Evolutionary conservation across 352 stramenopile genomes (phyloP).

Genomic region (Phytopythium chamaehyphon): DNA sequence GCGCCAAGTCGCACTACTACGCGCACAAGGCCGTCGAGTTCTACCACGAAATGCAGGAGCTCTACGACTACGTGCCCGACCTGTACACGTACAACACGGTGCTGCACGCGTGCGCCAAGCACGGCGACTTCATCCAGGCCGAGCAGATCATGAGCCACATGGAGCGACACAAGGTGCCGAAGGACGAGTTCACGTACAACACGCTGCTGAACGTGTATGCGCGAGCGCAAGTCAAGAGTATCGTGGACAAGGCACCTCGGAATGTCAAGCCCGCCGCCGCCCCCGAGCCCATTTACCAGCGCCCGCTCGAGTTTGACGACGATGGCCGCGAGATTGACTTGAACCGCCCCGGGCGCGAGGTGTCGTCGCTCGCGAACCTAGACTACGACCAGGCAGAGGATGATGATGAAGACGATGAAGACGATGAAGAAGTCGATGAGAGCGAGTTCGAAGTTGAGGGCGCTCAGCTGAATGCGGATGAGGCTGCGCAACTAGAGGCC

Average conservation of each 20-base stretch:
- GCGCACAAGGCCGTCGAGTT: conserved; percentile 82
- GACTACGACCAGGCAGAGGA: conserved; percentile 67
- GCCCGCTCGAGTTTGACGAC: conserved; percentile 69
- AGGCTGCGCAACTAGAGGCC: conserved; percentile 25
- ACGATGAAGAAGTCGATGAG: conserved; percentile 27
- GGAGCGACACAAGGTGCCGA: conserved; percentile 58
- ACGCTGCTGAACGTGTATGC: conserved; percentile 80
- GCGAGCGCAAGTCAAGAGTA: conserved; percentile 58
- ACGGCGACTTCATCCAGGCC: conserved; percentile 68
- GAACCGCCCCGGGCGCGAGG: conserved; percentile 61
- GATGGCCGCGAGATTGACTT: conserved; percentile 68
- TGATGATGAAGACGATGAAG: conserved; percentile 36
- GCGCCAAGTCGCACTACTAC: conserved; percentile 82
- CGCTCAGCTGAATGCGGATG: conserved; percentile 30
- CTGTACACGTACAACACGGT: conserved; percentile 78
- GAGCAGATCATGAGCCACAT: conserved; percentile 77
- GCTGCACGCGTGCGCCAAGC: conserved; percentile 70
- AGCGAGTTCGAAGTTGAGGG: conserved; percentile 22
- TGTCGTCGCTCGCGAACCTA: conserved; percentile 49
- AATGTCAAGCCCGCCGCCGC: conserved; percentile 35
- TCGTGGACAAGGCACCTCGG: conserved; percentile 62
- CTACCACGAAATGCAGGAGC: conserved; percentile 84
- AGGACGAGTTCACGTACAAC: conserved; percentile 65
- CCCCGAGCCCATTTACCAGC: conserved; percentile 57
- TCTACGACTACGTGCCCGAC: conserved; percentile 81